Base-by-base conservation (phyloP, 2,329 filamentous ascomycete species). In the Lomentospora prolificans region DNA sequence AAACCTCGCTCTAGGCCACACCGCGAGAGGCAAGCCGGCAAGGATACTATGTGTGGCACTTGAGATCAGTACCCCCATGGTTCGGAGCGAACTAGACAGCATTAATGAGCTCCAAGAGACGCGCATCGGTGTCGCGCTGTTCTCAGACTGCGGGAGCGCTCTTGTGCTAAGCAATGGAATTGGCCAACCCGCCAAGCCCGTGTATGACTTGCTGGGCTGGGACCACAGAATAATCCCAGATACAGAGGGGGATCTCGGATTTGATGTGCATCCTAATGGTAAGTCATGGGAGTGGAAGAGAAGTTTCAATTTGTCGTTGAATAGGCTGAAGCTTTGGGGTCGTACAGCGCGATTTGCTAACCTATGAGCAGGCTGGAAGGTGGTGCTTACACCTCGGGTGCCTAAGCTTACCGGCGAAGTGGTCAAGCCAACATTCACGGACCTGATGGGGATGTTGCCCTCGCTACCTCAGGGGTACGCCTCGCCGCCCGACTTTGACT, bases 61-160 rank as follows among this genome's bases (percentile, higher is more conserved):
- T 57, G 84, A 87, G 64, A 71, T 85, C 46, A 80, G 75, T 66
- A 84, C 80, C 14, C 75, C 78, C 1, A 69, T 86, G 63, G 78
- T 84, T 4, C 73, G 84, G 44, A 84, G 81, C 61, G 85, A 88
- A 66, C 69, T 89, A 50, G 77, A 86, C 59, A 82, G 78, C 64
- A 78, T 86, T 64, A 64, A 82, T 58, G 72, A 79, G 60, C 62
- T 73, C 14, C 78, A 85, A 61, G 74, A 85, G 58, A 79, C 82
- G 9, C 74, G 84, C 30, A 86, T 89, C 61, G 85, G 84, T 2
- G 74, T 81, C 1, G 80, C 79, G 12, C 68, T 89, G 2, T 89
- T 89, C 65, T 86, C 83, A 19, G 85, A 89, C 65, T 87, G 82
- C 60, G 85, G 81, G n/a, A 84, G 83, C 57, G 81, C 84, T 0